Percentiles rank a stretch among this genome's conserved stretches.
phyloP scores from a whole-genome alignment of 176 grass and related monocot genomes.

The Themeda triandra region DNA sequence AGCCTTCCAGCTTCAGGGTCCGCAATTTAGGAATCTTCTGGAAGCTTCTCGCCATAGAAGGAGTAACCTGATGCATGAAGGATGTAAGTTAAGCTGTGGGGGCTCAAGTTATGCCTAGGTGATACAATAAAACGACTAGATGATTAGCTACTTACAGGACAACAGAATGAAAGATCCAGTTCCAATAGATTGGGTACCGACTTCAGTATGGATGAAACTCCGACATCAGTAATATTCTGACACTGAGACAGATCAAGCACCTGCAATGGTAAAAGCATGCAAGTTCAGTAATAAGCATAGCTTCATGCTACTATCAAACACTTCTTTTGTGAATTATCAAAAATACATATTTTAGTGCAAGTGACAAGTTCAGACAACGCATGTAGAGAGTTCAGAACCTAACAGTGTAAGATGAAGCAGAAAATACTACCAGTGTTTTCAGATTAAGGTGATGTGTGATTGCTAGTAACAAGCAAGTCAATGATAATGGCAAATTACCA shows the following conservation, averaged over 20 bases:
- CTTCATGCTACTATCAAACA: background rate
- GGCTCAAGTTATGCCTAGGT: background rate
- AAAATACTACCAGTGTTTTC: background rate
- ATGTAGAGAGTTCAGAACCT: background rate
- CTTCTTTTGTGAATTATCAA: background rate
- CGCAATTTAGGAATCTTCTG: conserved; percentile 43
- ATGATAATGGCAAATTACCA: background rate
- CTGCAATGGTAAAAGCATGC: conserved; percentile 36
- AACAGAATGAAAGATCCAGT: conserved; percentile 57
- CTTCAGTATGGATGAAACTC: conserved; percentile 46
- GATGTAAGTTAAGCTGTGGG: background rate
- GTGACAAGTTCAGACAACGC: background rate
- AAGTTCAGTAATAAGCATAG: conserved; percentile 1
- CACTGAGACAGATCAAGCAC: conserved; percentile 80
- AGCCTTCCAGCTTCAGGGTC: conserved; percentile 75
- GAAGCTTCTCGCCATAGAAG: conserved; percentile 42
- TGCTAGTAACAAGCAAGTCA: background rate
- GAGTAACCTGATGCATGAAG: conserved; percentile 52
- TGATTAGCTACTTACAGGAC: conserved; percentile 46
- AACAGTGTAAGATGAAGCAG: background rate
- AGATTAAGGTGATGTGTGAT: background rate
- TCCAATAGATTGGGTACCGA: conserved; percentile 45
- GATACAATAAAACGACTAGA: conserved; percentile 2
- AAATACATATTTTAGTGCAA: background rate
- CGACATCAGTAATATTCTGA: conserved; percentile 44